These are phyloP conservation scores for Rhizophora mangle DNA, from an alignment of 345 rosid species.

Conservation along the genomic window DNA sequence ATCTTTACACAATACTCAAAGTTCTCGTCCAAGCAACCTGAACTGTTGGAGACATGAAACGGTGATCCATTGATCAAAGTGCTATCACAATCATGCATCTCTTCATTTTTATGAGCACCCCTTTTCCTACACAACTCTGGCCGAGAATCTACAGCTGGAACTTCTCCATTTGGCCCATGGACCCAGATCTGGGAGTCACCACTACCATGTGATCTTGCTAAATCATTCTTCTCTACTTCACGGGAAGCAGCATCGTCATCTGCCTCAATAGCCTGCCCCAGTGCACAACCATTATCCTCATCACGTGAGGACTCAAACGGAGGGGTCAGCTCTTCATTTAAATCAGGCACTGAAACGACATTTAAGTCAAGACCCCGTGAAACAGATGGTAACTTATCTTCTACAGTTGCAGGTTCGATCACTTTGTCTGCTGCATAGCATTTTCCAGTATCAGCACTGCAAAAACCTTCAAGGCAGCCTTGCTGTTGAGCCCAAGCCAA, in stretches of 20 bases:
- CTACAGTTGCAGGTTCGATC: conserved; percentile 31
- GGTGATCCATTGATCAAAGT: conserved; percentile 68
- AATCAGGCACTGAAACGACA: conserved; percentile 77
- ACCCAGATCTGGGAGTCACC: conserved; percentile 53
- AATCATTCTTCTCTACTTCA: conserved; percentile 50
- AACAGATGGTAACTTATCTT: conserved; percentile 42
- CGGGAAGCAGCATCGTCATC: conserved; percentile 73
- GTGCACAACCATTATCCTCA: conserved; percentile 71
- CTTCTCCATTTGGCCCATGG: conserved; percentile 43
- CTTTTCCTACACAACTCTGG: conserved; percentile 66
- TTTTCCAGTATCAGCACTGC: conserved; percentile 56
- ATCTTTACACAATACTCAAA: conserved; percentile 83
- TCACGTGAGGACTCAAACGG: conserved; percentile 77
- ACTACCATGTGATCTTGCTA: conserved; percentile 61
- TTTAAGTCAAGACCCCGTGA: conserved; percentile 74
- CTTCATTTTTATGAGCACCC: conserved; percentile 45
- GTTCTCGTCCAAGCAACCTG: conserved; percentile 68
- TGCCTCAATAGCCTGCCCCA: conserved; percentile 58
- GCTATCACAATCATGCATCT: conserved; percentile 80
- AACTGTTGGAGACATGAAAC: conserved; percentile 36
- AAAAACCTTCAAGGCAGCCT: conserved; percentile 62
- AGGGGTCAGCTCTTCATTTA: conserved; percentile 86
- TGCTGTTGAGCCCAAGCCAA: conserved; percentile 73
- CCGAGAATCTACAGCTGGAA: conserved; percentile 57
- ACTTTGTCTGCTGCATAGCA: conserved; percentile 45